Evolutionary conservation across 1,139 yeast species (phyloP).

Genomic region (Arxiozyma heterogenica): DNA sequence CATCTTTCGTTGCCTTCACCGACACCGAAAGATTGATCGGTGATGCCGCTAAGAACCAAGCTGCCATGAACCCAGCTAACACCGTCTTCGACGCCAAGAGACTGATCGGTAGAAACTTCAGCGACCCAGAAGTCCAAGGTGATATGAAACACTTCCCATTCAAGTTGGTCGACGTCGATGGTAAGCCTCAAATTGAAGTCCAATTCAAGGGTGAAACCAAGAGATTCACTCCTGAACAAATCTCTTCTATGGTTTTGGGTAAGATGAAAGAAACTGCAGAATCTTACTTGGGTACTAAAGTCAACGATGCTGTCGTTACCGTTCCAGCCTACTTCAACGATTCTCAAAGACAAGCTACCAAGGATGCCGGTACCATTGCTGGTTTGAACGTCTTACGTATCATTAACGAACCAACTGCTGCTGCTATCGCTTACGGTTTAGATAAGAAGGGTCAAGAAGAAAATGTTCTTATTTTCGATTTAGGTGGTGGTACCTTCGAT

Average conservation of each 20-base stretch:
- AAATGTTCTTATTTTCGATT: slow-evolving; percentile 88
- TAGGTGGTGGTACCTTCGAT: slow-evolving; percentile 99
- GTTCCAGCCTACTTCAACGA: slow-evolving; percentile 98
- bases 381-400: slow-evolving; percentile 95
- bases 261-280: slow-evolving; percentile 99
- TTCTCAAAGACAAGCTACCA: slow-evolving; percentile 98
- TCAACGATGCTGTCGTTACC: slow-evolving; percentile 91
- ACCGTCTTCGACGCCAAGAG: slow-evolving; percentile 98
- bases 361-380: slow-evolving; percentile 97
- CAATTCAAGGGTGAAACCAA: slow-evolving; percentile 91
- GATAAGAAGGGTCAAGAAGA: slow-evolving; percentile 84
- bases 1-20: slow-evolving; percentile 97
- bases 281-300: slow-evolving; percentile 84
- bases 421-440: slow-evolving; percentile 98
- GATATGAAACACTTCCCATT: slow-evolving; percentile 97
- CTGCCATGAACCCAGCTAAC: slow-evolving; percentile 95
- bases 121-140: slow-evolving; percentile 85
- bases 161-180: slow-evolving; percentile 78
- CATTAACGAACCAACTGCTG: slow-evolving; percentile 98
- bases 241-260: slow-evolving; percentile 91
- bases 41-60: slow-evolving; percentile 99
- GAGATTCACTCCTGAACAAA: slow-evolving; percentile 94
- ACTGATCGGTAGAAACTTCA: slow-evolving; percentile 92
- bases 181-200: slow-evolving; percentile 91
- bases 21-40: slow-evolving; percentile 97